Conservation (phyloP, 2,329 filamentous ascomycete species). For the Colletotrichum filicis region DNA sequence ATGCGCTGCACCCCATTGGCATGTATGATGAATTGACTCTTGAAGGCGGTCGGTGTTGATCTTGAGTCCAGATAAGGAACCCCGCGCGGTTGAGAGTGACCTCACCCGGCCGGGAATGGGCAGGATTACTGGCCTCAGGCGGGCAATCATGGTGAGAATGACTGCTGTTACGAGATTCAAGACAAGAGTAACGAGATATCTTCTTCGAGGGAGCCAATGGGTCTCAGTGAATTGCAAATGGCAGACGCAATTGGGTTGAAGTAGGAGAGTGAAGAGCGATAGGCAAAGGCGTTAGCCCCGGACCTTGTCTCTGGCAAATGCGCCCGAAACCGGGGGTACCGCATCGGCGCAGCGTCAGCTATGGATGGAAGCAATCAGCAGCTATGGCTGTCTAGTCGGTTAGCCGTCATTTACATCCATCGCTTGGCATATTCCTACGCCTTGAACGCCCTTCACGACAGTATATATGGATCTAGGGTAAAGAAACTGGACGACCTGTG, state of each 20-base stretch:
- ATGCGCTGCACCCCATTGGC: slow-evolving; percentile 46
- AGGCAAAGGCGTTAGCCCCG: background rate
- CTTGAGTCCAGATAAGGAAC: slow-evolving; percentile 35
- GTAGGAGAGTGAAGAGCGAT: slow-evolving; percentile 4
- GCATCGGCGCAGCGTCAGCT: background rate
- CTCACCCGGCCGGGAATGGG: background rate
- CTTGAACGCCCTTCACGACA: background rate
- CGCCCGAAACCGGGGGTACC: background rate
- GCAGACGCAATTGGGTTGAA: background rate
- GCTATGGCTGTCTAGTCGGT: background rate
- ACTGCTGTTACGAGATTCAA: background rate
- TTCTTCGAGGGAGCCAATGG: background rate
- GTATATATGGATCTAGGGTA: background rate
- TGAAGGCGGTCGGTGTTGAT: slow-evolving; percentile 43
- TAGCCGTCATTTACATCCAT: slow-evolving; percentile 1
- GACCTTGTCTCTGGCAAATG: slow-evolving; percentile 2
- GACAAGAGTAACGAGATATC: background rate
- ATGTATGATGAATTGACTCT: slow-evolving; percentile 45
- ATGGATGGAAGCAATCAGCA: background rate
- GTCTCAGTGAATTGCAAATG: background rate
- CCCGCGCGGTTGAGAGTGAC: slow-evolving; percentile 12
- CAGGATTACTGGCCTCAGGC: background rate
- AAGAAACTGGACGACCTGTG: background rate
- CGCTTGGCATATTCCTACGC: background rate
- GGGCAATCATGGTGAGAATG: background rate